phyloP scores from a whole-genome alignment of 2,329 filamentous ascomycete genomes.

The Coniochaeta sp. region DNA sequence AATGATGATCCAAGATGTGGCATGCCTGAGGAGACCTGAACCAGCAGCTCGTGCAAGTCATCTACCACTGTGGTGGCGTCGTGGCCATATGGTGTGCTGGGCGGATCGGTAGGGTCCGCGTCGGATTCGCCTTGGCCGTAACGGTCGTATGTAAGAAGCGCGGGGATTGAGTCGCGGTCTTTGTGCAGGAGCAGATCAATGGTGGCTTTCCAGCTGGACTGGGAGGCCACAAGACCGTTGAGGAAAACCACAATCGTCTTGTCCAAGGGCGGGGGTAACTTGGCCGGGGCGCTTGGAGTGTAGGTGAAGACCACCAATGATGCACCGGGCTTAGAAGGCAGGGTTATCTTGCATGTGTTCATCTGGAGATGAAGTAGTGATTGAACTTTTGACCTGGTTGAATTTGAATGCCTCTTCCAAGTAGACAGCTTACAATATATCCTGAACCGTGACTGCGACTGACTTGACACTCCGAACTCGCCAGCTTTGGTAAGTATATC shows the following conservation, averaged over 20 bases:
- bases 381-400: too few species aligned
- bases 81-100: constrained; percentile 34
- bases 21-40: constrained; percentile 26
- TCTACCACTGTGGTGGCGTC: constrained; percentile 33
- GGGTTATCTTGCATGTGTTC: background rate
- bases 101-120: constrained; percentile 38
- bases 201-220: constrained; percentile 9
- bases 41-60: constrained; percentile 36
- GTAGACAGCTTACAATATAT: too few species aligned
- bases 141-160: constrained; percentile 48
- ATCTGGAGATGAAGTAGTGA: background rate
- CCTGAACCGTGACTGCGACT: too few species aligned
- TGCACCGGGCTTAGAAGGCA: background rate
- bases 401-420: too few species aligned
- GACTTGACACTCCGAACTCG: too few species aligned
- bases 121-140: constrained; percentile 45
- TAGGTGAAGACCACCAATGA: background rate
- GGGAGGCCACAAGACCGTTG: constrained; percentile 14
- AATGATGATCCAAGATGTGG: constrained; percentile 11
- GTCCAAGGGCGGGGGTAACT: constrained; percentile 1
- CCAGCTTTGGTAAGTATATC: too few species aligned
- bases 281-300: background rate
- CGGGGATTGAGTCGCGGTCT: constrained; percentile 17
- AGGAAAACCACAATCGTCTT: constrained; percentile 16
- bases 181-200: constrained; percentile 8